Evolutionary conservation across 106 monocot genomes (phyloP), one percentile per base, ranked within the genome.

Genomic region (Apostasia ramifera): DNA sequence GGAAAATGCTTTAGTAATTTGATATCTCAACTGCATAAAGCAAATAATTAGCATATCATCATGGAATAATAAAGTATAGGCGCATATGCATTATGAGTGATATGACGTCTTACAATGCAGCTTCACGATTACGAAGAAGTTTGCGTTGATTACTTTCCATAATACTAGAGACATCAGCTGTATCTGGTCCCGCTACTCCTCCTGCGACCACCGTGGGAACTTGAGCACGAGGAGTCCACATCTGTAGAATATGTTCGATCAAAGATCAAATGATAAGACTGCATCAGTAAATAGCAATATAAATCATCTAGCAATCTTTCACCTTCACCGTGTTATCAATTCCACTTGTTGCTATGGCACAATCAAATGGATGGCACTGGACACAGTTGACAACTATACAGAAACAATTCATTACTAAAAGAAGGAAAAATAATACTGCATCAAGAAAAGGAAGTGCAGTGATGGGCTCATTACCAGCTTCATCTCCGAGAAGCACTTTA

Each of bases 301-400:
- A 26, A 26, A 26, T 26, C 26, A 26, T 26, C 26, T 26, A 26
- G 26, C 26, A 26, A 26, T 26, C 26, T 26, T 67, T 71, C 84
- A 89, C 97, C 79, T 98, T 98, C 40, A 98, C 81, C 49, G 97
- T 92, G 73, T 70, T 87, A 73, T 98, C 97, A 64, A 98, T 98
- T 50, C 97, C 97, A 66, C 97, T 98, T 53, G 97, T 92, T 59
- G 97, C 97, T 77, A 98, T 71, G 70, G 83, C 81, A 73, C 86
- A 92, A 78, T 98, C 90, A 75, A 78, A 89, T 49, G 97, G 97
- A 86, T 98, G 97, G 57, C 91, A 89, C 69, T 98, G 97, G 70
- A 98, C 79, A 69, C 97, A 98, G 61, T 98, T 98, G 46, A 98
- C 97, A 81, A 98, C 97, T 94, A 86, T n/a, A 71, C 38, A 74